Conservation (phyloP, 345 rosid species). For the Cardiospermum halicacabum region DNA sequence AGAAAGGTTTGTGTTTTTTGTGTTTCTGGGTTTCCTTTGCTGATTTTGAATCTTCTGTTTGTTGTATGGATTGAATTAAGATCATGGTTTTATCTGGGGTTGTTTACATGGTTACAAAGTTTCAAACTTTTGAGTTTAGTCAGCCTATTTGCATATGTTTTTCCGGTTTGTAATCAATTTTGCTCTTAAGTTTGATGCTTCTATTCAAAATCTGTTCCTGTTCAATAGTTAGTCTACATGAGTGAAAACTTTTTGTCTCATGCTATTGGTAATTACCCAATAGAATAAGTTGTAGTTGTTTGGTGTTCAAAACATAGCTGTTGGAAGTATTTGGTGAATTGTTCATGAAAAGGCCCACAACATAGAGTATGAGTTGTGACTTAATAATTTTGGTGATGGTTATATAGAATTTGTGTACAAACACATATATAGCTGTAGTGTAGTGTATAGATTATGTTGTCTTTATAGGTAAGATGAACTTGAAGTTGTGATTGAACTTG, state of each 20-base stretch:
- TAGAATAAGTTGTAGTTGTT: constrained; percentile 17
- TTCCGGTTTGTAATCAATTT: constrained; percentile 11
- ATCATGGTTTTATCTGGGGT: not conserved
- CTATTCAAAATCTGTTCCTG: not conserved
- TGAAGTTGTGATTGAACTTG: not conserved
- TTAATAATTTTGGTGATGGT: constrained; percentile 2
- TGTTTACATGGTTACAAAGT: constrained; percentile 8
- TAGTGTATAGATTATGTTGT: constrained; percentile 1
- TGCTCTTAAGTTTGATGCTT: not conserved
- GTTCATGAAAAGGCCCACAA: constrained; percentile 18
- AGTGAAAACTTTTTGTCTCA: constrained; percentile 9
- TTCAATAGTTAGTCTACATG: not conserved
- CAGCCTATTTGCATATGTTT: not conserved
- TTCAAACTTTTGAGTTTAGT: constrained; percentile 9
- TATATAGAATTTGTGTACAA: constrained; percentile 2
- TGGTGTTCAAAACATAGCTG: constrained; percentile 15
- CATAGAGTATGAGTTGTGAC: constrained; percentile 11
- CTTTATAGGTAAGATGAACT: not conserved
- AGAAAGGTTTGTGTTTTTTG: constrained; percentile 38
- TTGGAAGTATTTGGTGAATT: constrained; percentile 19
- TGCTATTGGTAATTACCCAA: constrained; percentile 11
- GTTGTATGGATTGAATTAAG: constrained; percentile 1
- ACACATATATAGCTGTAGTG: constrained; percentile 2
- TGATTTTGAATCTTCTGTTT: constrained; percentile 7
- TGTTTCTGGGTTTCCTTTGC: not conserved